Conservation (phyloP, 2,329 filamentous ascomycete species). For the Leptodontidium sp. region DNA sequence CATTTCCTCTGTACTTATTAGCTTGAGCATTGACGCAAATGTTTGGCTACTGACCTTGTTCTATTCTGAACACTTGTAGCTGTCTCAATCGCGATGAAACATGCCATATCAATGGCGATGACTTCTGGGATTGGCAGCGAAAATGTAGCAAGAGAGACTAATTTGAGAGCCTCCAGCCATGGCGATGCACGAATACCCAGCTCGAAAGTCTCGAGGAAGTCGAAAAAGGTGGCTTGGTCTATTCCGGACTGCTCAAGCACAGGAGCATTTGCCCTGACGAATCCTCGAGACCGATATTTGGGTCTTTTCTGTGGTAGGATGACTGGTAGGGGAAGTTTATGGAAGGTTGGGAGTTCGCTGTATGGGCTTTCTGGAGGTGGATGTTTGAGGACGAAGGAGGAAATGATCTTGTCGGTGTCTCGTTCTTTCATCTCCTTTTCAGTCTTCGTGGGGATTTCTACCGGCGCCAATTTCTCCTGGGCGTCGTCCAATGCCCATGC, state of each 20-base stretch:
- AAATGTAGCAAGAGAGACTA: conserved; percentile 51
- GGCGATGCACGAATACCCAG: conserved; percentile 50
- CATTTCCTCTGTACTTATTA: background rate
- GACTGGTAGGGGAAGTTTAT: conserved; percentile 53
- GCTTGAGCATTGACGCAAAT: background rate
- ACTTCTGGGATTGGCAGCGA: conserved; percentile 51
- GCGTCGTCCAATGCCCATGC: conserved; percentile 16
- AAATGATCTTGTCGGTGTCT: conserved; percentile 12
- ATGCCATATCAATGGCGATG: conserved; percentile 52
- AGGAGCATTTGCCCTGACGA: conserved; percentile 60
- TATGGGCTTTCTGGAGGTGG: conserved; percentile 15
- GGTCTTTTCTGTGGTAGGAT: conserved; percentile 61
- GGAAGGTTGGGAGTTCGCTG: background rate
- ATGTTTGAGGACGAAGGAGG: background rate
- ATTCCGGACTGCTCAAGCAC: conserved; percentile 54
- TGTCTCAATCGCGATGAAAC: conserved; percentile 47
- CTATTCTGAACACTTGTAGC: conserved; percentile 11
- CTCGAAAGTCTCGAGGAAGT: conserved; percentile 58
- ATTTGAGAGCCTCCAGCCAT: conserved; percentile 52
- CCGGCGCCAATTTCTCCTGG: background rate
- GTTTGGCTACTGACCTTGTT: background rate
- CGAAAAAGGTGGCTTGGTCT: conserved; percentile 55
- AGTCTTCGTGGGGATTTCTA: background rate
- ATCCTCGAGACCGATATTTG: conserved; percentile 55
- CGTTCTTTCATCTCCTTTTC: conserved; percentile 9